Evolutionary conservation across 495 filamentous ascomycete genomes (phyloP).

Genomic region (Talaromyces adpressus): DNA sequence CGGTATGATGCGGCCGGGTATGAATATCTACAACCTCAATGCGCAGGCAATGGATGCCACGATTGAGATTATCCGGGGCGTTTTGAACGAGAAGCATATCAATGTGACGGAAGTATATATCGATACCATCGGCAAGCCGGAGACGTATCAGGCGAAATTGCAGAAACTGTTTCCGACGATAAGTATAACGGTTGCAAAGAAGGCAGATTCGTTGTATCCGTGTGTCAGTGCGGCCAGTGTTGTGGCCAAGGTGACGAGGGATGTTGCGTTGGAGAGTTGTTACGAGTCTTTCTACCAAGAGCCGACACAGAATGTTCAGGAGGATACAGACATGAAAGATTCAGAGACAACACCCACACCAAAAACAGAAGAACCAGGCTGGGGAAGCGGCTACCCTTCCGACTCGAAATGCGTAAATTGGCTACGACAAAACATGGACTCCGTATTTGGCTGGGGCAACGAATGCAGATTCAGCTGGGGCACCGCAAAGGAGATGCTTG

Average conservation of each 20-base stretch:
- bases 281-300: constrained; percentile 41
- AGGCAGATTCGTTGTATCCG: constrained; percentile 90
- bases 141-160: constrained; percentile 74
- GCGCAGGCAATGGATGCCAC: constrained; percentile 98
- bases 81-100: constrained; percentile 62
- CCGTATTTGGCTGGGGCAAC: constrained; percentile 89
- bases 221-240: constrained; percentile 91
- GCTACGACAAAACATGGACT: constrained; percentile 81
- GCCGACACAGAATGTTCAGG: not conserved
- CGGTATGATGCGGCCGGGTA: constrained; percentile 64
- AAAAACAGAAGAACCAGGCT: constrained; percentile 32
- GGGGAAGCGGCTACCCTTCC: constrained; percentile 92
- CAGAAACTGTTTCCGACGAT: constrained; percentile 75
- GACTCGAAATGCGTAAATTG: constrained; percentile 75
- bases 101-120: constrained; percentile 87
- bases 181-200: constrained; percentile 85
- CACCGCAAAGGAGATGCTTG: constrained; percentile 88
- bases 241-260: constrained; percentile 90
- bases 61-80: constrained; percentile 69
- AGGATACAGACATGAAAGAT: constrained; percentile 5
- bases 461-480: constrained; percentile 95
- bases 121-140: constrained; percentile 84
- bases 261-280: constrained; percentile 75
- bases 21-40: constrained; percentile 79
- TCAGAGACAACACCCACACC: constrained; percentile 6